A percentile compares a stretch with the other conserved stretches of the same genome.
Conservation (phyloP, 148 eudicot genomes). For the Camellia lanceoleosa region DNA sequence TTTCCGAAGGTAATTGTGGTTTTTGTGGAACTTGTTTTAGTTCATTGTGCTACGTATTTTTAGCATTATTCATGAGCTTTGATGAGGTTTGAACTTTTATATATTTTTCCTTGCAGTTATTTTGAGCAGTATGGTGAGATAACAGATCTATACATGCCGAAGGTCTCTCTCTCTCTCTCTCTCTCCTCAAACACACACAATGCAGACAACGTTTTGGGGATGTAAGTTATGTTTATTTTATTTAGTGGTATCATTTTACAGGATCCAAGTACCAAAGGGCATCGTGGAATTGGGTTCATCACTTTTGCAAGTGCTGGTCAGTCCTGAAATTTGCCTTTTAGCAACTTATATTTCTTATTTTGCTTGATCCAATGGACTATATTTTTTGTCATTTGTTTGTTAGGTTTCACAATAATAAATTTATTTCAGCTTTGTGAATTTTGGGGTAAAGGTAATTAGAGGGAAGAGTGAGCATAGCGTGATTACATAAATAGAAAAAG, state of each 20-base stretch:
- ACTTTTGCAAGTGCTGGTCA: conserved; percentile 86
- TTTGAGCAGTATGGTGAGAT: conserved; percentile 94
- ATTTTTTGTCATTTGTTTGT: background rate
- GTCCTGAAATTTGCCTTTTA: background rate
- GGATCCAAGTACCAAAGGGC: conserved; percentile 89
- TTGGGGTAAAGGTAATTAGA: background rate
- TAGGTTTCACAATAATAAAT: background rate
- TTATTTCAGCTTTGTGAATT: background rate
- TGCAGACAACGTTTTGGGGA: conserved; percentile 26
- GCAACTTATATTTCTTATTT: background rate
- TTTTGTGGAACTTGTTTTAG: background rate
- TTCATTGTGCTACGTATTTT: background rate
- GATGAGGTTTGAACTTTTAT: background rate
- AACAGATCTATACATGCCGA: conserved; percentile 95
- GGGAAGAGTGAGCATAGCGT: background rate
- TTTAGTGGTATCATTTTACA: conserved; percentile 16
- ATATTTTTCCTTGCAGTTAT: conserved; percentile 51
- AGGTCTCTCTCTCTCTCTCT: conserved; percentile 34
- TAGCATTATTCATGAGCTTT: background rate
- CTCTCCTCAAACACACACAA: background rate
- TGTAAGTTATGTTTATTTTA: background rate
- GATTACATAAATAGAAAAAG: background rate
- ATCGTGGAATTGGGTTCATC: conserved; percentile 98
- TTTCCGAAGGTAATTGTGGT: conserved; percentile 61
- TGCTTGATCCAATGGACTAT: background rate